Conservation (phyloP, 1,284 basidiomycete species). For the Moniliophthora roreri region DNA sequence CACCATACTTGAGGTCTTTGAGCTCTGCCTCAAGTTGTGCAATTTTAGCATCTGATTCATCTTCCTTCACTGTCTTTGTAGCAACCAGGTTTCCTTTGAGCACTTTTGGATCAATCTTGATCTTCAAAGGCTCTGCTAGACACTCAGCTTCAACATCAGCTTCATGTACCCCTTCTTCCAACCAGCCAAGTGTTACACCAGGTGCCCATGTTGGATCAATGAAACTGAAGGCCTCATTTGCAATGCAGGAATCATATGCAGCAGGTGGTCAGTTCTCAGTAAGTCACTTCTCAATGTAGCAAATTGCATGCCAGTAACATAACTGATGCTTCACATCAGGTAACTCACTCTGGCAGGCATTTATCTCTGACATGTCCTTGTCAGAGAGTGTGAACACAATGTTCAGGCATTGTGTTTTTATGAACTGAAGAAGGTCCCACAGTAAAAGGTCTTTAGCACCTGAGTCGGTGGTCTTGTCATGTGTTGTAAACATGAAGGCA, state of each 20-base stretch:
- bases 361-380: slow-evolving; percentile 16
- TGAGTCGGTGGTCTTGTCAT: background rate
- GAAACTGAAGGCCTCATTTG: slow-evolving; percentile 10
- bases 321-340: slow-evolving; percentile 14
- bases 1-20: background rate
- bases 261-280: slow-evolving; percentile 7
- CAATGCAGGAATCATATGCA: slow-evolving; percentile 11
- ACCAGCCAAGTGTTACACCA: slow-evolving; percentile 5
- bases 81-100: background rate
- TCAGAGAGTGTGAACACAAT: slow-evolving; percentile 13
- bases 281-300: slow-evolving; percentile 8
- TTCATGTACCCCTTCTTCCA: slow-evolving; percentile 8
- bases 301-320: slow-evolving; percentile 14
- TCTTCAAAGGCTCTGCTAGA: background rate
- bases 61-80: background rate
- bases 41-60: background rate
- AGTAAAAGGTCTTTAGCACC: slow-evolving; percentile 13
- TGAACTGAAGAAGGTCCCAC: slow-evolving; percentile 3
- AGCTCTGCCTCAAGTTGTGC: background rate
- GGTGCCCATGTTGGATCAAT: slow-evolving; percentile 20
- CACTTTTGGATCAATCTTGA: background rate
- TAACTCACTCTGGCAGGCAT: slow-evolving; percentile 5
- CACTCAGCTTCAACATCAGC: background rate
- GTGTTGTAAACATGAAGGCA: slow-evolving; percentile 11
- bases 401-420: slow-evolving; percentile 7